These are phyloP conservation scores for Candida smagusa DNA, from an alignment of 1,139 yeast genomes.

Conservation along the genomic window DNA sequence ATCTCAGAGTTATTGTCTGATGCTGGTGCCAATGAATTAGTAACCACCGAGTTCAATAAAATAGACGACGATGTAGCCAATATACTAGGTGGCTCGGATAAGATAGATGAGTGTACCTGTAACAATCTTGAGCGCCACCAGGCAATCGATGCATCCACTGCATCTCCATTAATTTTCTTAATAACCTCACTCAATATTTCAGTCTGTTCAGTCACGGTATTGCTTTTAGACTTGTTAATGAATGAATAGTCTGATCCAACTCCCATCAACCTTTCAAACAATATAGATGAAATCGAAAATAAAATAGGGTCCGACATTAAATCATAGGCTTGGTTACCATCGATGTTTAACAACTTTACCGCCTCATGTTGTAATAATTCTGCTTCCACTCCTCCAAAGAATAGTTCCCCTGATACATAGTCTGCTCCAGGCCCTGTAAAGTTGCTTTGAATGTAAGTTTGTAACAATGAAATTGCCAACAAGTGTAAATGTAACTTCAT, in stretches of 20 bases:
- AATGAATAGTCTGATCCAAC: constrained; percentile 28
- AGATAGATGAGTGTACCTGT: constrained; percentile 57
- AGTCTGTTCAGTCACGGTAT: constrained; percentile 19
- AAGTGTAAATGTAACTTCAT: constrained; percentile 28
- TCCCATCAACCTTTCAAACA: constrained; percentile 49
- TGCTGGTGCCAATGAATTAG: constrained; percentile 28
- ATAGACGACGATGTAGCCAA: constrained; percentile 40
- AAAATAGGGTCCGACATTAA: constrained; percentile 54
- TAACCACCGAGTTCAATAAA: constrained; percentile 32
- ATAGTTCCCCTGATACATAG: constrained; percentile 29
- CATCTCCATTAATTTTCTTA: constrained; percentile 13
- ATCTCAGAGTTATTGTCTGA: constrained; percentile 20
- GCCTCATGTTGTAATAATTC: constrained; percentile 28
- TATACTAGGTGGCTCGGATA: constrained; percentile 55
- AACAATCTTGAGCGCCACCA: constrained; percentile 78
- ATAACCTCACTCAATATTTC: constrained; percentile 15
- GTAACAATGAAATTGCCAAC: constrained; percentile 57
- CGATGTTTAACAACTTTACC: constrained; percentile 42
- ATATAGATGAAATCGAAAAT: constrained; percentile 43
- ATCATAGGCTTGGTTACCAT: constrained; percentile 66
- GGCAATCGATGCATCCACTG: constrained; percentile 44
- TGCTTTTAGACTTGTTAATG: constrained; percentile 15
- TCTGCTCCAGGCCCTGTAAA: constrained; percentile 77
- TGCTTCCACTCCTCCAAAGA: constrained; percentile 30
- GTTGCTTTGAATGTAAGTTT: constrained; percentile 70